Evolutionary conservation across 495 filamentous ascomycete genomes (phyloP).

Genomic region (Antarctomyces pellizariae): DNA sequence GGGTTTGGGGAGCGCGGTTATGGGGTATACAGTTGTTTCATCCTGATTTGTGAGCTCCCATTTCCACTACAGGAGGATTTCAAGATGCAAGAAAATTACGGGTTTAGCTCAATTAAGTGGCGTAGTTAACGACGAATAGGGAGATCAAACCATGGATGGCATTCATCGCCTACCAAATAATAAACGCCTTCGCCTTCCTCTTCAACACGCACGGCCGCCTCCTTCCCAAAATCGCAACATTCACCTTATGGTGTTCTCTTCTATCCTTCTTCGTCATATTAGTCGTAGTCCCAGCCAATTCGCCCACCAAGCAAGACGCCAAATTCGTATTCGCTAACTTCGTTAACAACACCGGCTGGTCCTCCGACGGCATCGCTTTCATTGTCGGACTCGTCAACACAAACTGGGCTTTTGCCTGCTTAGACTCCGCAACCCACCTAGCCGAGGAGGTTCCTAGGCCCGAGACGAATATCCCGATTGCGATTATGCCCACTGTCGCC

Average conservation of each 20-base stretch:
- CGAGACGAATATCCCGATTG: constrained; percentile 23
- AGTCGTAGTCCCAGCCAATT: constrained; percentile 28
- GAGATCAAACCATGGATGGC: constrained; percentile 30
- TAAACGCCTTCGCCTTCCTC: constrained; percentile 31
- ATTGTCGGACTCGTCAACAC: constrained; percentile 38
- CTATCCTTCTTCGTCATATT: constrained; percentile 30
- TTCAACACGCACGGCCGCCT: constrained; percentile 35
- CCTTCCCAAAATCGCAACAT: constrained; percentile 24
- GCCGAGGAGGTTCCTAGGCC: constrained; percentile 34
- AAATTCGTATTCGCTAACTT: constrained; percentile 38
- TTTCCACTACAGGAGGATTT: constrained; percentile 1
- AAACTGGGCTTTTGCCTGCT: constrained; percentile 35
- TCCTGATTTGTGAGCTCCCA: constrained; percentile 26
- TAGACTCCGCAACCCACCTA: constrained; percentile 38
- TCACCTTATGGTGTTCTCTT: constrained; percentile 23
- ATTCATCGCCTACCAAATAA: constrained; percentile 25
- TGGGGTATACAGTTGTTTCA: constrained; percentile 35
- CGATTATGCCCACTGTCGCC: constrained; percentile 30
- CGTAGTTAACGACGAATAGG: constrained; percentile 10
- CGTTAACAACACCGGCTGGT: constrained; percentile 39
- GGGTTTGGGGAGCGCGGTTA: constrained; percentile 24
- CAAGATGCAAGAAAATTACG: not conserved
- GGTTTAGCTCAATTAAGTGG: not conserved
- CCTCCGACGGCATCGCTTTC: constrained; percentile 33
- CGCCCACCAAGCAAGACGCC: constrained; percentile 27